Evolutionary conservation across 73 alveolate species (phyloP), one percentile per base, ranked within the genome.

Genomic region (Effrenium voratum): DNA sequence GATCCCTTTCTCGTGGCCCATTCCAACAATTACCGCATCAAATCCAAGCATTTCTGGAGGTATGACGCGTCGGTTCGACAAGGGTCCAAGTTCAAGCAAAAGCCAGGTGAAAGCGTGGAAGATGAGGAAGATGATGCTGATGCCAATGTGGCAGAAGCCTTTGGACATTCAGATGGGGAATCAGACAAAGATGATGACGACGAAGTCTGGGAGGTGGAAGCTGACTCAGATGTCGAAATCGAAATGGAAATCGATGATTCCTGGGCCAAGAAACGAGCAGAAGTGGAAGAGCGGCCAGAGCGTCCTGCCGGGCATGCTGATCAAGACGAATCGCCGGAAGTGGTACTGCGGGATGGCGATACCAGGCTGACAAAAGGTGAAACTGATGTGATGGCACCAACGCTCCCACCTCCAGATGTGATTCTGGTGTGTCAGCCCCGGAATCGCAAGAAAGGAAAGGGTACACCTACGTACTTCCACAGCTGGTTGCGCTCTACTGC

Each of bases 331-430:
- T 22, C 87, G 26, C 66, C n/a, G 97, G 97, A 90, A 15, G 87
- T 90, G 15, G 41, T 45, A 57, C 57, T 90, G 73, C 75, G 36
- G 46, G 97, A 90, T 32, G 97, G 97, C 19, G 97, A 90, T 57
- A 90, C 97, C 12, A 77, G 97, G 13, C 82, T 90, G 41, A 49
- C 97, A 12, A 73, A 66, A 2, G 97, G 76, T 10, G 97, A 87
- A 8, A 68, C 86, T 32, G 97, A 90, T 55, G 32, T 40, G 28
- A 46, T 86, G 0, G 87, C 97, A 45, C 98, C 98, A 12, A 92
- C 98, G 49, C 98, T 92, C 13, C 91, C 91, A 10, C 98, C 98
- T 72, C 98, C 98, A 28, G 98, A 92, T 75, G 98, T 92, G 80
- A 41, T 92, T 49, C 49, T 92, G 46, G 98, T 92, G 1, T 92